Percentiles rank a stretch among this genome's conserved stretches.
Evolutionary conservation across 441 rosid genomes (phyloP).

Genomic region (Pelargonium myrrhifolium): DNA sequence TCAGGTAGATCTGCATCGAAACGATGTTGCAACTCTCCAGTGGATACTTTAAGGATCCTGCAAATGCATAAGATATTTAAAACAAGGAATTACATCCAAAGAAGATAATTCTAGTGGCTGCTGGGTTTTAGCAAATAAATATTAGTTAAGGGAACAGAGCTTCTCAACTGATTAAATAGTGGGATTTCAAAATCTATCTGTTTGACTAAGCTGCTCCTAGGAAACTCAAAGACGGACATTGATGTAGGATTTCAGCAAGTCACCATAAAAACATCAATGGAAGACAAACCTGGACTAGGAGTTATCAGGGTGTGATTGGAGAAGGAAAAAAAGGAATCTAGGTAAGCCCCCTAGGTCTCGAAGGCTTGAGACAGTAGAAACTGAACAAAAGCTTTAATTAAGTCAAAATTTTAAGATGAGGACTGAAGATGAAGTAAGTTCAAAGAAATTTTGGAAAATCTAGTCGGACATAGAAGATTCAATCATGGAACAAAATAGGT

Average conservation of each 20-base stretch:
- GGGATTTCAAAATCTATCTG: background rate
- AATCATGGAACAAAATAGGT: too few species aligned
- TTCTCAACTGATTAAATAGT: too few species aligned
- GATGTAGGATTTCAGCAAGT: background rate
- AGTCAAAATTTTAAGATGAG: too few species aligned
- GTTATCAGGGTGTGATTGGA: too few species aligned
- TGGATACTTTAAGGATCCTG: constrained; percentile 58
- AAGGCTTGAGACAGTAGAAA: too few species aligned
- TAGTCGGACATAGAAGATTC: too few species aligned
- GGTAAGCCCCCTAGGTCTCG: too few species aligned
- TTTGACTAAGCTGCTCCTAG: background rate
- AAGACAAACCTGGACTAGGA: background rate
- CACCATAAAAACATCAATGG: background rate
- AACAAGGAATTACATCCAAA: background rate
- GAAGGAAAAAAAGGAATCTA: too few species aligned
- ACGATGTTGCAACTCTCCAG: constrained; percentile 56
- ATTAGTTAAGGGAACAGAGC: too few species aligned
- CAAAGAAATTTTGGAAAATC: too few species aligned
- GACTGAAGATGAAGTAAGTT: too few species aligned
- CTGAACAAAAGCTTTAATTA: too few species aligned
- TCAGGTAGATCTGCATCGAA: constrained; percentile 69
- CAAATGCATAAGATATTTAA: constrained; percentile 8
- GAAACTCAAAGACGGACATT: background rate
- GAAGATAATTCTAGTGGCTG: background rate
- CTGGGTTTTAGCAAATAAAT: background rate